These are phyloP conservation scores for Emericellopsis atlantica DNA, from an alignment of 2,329 filamentous ascomycete genomes.

Conservation along the genomic window DNA sequence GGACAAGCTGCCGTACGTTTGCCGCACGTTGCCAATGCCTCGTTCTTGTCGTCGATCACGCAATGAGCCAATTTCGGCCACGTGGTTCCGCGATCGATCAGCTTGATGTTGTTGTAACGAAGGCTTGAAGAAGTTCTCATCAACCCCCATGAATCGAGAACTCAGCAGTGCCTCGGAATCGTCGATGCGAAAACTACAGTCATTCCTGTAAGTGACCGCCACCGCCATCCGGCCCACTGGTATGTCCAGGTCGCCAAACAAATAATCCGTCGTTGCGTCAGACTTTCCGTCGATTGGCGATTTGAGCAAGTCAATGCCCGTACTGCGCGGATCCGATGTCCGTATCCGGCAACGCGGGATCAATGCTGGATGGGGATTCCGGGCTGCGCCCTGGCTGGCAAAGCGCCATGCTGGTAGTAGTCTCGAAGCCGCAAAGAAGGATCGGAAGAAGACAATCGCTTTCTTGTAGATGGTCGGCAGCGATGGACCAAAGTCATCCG, in stretches of 20 bases:
- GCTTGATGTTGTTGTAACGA: slow-evolving; percentile 47
- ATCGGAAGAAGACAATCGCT: slow-evolving; percentile 86
- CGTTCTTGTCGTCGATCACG: slow-evolving; percentile 45
- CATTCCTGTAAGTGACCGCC: slow-evolving; percentile 71
- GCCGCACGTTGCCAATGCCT: slow-evolving; percentile 48
- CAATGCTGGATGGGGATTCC: slow-evolving; percentile 54
- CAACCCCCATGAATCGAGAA: slow-evolving; percentile 84
- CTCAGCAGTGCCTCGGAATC: slow-evolving; percentile 84
- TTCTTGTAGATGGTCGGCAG: slow-evolving; percentile 94
- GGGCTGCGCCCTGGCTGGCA: slow-evolving; percentile 57
- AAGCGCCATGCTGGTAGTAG: slow-evolving; percentile 82
- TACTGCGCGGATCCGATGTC: slow-evolving; percentile 42
- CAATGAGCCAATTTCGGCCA: slow-evolving; percentile 59
- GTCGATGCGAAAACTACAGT: slow-evolving; percentile 83
- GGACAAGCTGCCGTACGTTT: slow-evolving; percentile 80
- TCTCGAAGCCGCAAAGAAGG: slow-evolving; percentile 70
- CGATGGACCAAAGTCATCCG: slow-evolving; percentile 45
- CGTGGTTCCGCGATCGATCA: slow-evolving; percentile 19
- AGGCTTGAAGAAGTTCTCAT: slow-evolving; percentile 77
- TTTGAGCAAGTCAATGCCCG: slow-evolving; percentile 52
- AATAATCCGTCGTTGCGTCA: slow-evolving; percentile 53
- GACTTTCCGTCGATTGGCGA: slow-evolving; percentile 22
- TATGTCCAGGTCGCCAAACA: slow-evolving; percentile 74
- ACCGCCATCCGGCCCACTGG: slow-evolving; percentile 76
- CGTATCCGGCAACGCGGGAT: slow-evolving; percentile 71